Base-by-base conservation (phyloP, 208 protist genomes). In the Leishmania major region DNA sequence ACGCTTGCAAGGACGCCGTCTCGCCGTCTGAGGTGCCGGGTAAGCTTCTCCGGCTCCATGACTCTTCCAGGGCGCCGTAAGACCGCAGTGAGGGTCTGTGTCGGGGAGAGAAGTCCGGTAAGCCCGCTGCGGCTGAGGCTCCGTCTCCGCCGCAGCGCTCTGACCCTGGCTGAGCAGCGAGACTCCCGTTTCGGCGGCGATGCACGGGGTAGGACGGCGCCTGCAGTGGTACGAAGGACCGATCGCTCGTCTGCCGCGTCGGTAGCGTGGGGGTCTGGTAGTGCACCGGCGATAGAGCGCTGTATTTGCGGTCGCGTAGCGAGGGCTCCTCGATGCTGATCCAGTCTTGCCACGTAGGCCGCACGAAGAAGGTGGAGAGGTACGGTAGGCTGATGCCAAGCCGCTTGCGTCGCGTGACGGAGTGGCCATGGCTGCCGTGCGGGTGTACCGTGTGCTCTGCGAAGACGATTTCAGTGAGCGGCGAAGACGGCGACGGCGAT, bases 321-420 rank as follows among this genome's bases (percentile, higher is more conserved):
- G 90, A 86, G n/a, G 49, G 57, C 85, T 97, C 93, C 86, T 97
- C 93, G 55, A 97, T 87, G 47, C 82, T 88, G 69, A 90, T 80
- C 92, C 87, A 95, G 74, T 89, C 90, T 0, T 78, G 79, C 80
- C 82, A 91, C 31, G 79, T 84, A 0, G 92, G 92, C n/a, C 84
- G 51, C 28, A 79, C 11, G 35, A 92, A 91, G 72, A 97, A 88
- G 55, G 93, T 88, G 37, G 92, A 91, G 17, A 75, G 78, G 77
- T 91, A 90, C 47, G 88, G 88, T 3, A 97, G 80, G 35, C 84
- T 89, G 43, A 91, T 79, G 49, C 92, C 93, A 35, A 91, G 83
- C 31, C 91, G 87, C 70, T 89, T 88, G 59, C 84, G 80, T 11
- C 89, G 87, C 13, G 55, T 79, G n/a, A 89, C 62, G 70, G 75